phyloP scores from a whole-genome alignment of 805 yeast species.

The Hanseniaspora pseudoguilliermondii region DNA sequence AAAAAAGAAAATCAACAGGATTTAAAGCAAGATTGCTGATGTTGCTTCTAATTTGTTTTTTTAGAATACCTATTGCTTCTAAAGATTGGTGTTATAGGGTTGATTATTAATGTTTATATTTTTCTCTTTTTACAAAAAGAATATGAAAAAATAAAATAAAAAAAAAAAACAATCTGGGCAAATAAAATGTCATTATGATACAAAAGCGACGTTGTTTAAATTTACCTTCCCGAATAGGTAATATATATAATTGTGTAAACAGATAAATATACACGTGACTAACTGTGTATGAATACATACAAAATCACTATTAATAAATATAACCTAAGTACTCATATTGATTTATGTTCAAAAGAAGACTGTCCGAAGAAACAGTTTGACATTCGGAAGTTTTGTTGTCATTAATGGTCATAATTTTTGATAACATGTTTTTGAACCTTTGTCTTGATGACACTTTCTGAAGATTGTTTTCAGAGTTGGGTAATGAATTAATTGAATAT shows the following conservation, averaged over 20 bases:
- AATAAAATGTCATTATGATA: too few species aligned
- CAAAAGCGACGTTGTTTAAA: neutral
- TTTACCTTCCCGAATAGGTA: neutral
- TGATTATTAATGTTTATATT: too few species aligned
- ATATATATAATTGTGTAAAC: neutral
- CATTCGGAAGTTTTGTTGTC: neutral
- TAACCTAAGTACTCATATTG: neutral
- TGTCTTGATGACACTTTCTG: neutral
- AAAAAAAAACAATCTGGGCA: too few species aligned
- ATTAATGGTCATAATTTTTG: neutral
- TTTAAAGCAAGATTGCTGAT: too few species aligned
- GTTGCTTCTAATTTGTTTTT: too few species aligned
- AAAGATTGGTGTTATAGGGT: too few species aligned
- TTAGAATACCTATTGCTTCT: too few species aligned
- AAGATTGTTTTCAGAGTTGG: neutral
- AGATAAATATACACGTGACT: neutral
- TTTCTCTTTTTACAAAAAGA: too few species aligned
- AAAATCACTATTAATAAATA: neutral
- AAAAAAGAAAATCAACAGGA: too few species aligned
- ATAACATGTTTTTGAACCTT: neutral
- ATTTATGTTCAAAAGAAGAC: neutral
- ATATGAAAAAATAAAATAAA: too few species aligned
- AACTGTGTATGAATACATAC: neutral
- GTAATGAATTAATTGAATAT: neutral
- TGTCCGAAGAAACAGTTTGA: neutral